Conservation (phyloP, 1,284 basidiomycete genomes). For the Puccinia coronata region DNA sequence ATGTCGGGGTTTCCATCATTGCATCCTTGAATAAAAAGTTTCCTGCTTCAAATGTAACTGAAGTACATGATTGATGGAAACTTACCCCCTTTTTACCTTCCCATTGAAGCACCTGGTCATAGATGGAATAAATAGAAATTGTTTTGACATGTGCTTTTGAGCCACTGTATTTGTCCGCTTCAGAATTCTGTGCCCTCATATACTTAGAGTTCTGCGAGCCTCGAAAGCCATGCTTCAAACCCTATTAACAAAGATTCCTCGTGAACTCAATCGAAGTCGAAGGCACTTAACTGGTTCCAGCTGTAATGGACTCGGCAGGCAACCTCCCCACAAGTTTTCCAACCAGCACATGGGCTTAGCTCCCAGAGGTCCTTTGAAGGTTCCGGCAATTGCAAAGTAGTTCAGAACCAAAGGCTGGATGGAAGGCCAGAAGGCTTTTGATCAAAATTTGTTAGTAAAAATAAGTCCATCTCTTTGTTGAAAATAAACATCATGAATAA, state of each 20-base stretch:
- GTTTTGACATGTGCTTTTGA: constrained; percentile 25
- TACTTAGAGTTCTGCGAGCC: constrained; percentile 27
- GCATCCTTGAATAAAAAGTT: not conserved
- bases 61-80: not conserved
- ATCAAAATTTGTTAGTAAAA: not conserved
- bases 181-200: constrained; percentile 27
- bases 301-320: constrained; percentile 25
- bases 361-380: constrained; percentile 56
- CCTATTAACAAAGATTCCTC: not conserved
- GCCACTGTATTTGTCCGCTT: constrained; percentile 22
- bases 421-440: constrained; percentile 55
- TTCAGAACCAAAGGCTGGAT: constrained; percentile 52
- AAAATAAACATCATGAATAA: not conserved
- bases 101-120: constrained; percentile 35
- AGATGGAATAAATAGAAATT: constrained; percentile 39
- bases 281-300: constrained; percentile 6
- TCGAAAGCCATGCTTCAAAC: not conserved
- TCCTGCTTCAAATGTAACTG: not conserved
- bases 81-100: constrained; percentile 7
- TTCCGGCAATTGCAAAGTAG: constrained; percentile 56
- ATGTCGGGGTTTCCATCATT: not conserved
- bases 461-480: not conserved
- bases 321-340: constrained; percentile 12
- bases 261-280: not conserved
- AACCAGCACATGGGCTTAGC: not conserved